Conservation (phyloP, 768 basidiomycete species). For the Russula earlei region DNA sequence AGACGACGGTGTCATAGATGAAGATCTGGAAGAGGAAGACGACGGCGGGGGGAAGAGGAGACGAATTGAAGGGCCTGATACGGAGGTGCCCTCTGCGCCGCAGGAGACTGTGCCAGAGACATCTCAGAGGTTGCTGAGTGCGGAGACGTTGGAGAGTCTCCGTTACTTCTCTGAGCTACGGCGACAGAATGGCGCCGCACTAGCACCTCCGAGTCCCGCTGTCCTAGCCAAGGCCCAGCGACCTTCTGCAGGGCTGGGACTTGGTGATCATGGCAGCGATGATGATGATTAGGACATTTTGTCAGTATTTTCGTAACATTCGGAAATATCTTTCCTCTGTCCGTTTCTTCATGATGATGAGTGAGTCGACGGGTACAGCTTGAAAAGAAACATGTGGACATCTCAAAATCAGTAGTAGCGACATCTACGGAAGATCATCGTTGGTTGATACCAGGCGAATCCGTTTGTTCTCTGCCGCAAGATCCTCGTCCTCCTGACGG, state of each 20-base stretch:
- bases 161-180: conserved; percentile 88
- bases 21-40: conserved; percentile 31
- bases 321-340: too few relatives aligned
- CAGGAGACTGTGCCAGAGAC: conserved; percentile 17
- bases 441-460: conserved; percentile 35
- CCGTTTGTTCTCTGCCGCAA: conserved; percentile 42
- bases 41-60: conserved; percentile 30
- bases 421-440: conserved; percentile 25
- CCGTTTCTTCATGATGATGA: too few relatives aligned
- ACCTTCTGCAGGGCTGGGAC: conserved; percentile 41
- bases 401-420: conserved; percentile 26
- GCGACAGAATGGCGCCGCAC: conserved; percentile 44
- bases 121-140: conserved; percentile 56
- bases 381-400: not conserved
- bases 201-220: conserved; percentile 19
- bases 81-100: not conserved
- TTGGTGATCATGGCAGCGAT: conserved; percentile 76
- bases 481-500: conserved; percentile 48
- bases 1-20: conserved; percentile 21
- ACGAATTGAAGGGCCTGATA: conserved; percentile 26
- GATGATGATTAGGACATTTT: conserved; percentile 33
- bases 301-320: not conserved
- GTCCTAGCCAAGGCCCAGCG: conserved; percentile 27
- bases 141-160: conserved; percentile 82
- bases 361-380: too few relatives aligned